Conservation (phyloP, 2,329 filamentous ascomycete genomes). For the Penicillium janthinellum region DNA sequence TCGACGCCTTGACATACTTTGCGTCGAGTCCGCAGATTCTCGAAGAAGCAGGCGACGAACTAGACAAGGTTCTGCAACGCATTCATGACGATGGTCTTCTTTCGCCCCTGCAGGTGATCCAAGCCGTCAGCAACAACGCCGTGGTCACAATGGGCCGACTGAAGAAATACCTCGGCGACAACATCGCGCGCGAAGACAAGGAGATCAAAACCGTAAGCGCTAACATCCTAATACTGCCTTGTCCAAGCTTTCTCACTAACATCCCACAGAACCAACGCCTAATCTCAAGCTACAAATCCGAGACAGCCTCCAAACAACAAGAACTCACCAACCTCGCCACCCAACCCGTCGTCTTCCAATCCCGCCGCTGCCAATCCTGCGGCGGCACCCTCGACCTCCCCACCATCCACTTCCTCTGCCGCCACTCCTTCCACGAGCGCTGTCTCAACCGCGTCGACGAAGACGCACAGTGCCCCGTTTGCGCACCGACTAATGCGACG, state of each 20-base stretch:
- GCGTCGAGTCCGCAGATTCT: constrained; percentile 80
- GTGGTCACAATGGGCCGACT: constrained; percentile 98
- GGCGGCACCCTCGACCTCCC: constrained; percentile 78
- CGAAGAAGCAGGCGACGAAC: constrained; percentile 82
- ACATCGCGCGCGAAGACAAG: constrained; percentile 82
- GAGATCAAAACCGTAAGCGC: constrained; percentile 67
- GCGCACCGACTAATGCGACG: constrained; percentile 79
- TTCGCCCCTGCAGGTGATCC: constrained; percentile 94
- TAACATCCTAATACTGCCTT: constrained; percentile 19
- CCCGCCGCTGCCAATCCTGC: constrained; percentile 84
- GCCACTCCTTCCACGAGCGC: constrained; percentile 92
- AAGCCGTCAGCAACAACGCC: constrained; percentile 75
- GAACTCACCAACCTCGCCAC: constrained; percentile 76
- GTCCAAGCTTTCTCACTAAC: constrained; percentile 18
- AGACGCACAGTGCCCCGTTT: constrained; percentile 80
- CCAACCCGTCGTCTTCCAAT: constrained; percentile 87
- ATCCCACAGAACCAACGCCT: constrained; percentile 68
- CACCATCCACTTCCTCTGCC: constrained; percentile 93
- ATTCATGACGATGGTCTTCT: constrained; percentile 91
- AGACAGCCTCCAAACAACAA: constrained; percentile 76
- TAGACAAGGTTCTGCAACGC: constrained; percentile 75
- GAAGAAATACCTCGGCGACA: constrained; percentile 85
- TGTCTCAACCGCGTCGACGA: constrained; percentile 72
- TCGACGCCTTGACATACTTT: constrained; percentile 89
- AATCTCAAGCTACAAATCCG: constrained; percentile 78